phyloP scores from a whole-genome alignment of 2,329 filamentous ascomycete species.

The Cladophialophora chaetospira region DNA sequence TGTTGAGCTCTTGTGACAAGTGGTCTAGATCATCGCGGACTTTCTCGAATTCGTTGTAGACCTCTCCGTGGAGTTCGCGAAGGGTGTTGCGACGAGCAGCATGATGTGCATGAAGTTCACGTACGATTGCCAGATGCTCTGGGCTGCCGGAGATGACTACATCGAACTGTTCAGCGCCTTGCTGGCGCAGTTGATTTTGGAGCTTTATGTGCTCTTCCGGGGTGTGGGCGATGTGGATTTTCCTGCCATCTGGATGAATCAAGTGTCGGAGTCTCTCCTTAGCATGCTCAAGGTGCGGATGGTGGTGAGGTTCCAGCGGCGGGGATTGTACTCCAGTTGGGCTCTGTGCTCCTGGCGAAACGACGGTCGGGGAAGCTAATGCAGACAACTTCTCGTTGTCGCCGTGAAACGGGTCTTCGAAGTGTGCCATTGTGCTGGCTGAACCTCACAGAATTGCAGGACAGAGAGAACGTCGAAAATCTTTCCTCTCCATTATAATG shows the following conservation, averaged over 20 bases:
- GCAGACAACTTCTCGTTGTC: background rate
- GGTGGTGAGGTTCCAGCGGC: background rate
- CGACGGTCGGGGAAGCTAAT: background rate
- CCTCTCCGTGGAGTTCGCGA: background rate
- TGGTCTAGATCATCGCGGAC: constrained; percentile 5
- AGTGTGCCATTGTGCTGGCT: too few species aligned
- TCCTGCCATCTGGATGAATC: constrained; percentile 9
- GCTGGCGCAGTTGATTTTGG: constrained; percentile 3
- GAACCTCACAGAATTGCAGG: background rate
- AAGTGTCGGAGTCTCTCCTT: constrained; percentile 8
- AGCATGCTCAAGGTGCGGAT: constrained; percentile 8
- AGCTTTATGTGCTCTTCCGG: constrained; percentile 8
- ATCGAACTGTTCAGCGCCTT: background rate
- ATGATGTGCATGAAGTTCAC: constrained; percentile 10
- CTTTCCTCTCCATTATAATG: background rate
- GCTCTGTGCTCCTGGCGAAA: constrained; percentile 2
- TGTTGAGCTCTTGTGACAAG: constrained; percentile 3
- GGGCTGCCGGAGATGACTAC: constrained; percentile 10
- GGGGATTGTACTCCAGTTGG: constrained; percentile 2
- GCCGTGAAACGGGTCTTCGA: background rate
- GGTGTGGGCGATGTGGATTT: constrained; percentile 12
- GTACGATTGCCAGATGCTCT: constrained; percentile 7
- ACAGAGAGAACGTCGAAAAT: background rate
- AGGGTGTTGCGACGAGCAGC: constrained; percentile 7
- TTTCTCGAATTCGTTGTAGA: constrained; percentile 12